Conservation (phyloP, 345 rosid species). For the Eucalyptus lansdowneana region DNA sequence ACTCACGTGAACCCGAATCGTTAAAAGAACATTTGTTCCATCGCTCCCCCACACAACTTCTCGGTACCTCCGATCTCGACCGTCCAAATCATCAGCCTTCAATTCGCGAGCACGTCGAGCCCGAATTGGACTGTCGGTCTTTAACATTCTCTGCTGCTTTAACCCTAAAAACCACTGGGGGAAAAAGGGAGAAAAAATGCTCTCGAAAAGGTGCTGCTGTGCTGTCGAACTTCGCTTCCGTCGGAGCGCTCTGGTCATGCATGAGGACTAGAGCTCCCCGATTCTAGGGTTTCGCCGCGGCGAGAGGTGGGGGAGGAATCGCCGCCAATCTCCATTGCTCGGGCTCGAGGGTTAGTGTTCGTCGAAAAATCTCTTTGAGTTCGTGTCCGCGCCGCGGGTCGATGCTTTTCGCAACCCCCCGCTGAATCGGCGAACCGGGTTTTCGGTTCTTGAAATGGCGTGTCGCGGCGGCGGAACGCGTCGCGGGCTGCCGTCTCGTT, state of each 20-base stretch:
- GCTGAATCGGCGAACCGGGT: neutral
- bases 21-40: neutral
- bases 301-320: neutral
- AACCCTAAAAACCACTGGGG: neutral
- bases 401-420: neutral
- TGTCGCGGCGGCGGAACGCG: neutral
- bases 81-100: neutral
- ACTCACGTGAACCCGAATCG: neutral
- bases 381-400: neutral
- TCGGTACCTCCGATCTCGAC: neutral
- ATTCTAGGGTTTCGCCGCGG: neutral
- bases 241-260: neutral
- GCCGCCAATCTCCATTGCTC: neutral
- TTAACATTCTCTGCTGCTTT: neutral
- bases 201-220: neutral
- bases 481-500: neutral
- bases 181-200: neutral
- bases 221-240: neutral
- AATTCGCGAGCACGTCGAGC: neutral
- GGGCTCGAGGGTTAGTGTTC: neutral
- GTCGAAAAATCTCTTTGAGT: neutral
- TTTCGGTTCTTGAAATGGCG: neutral
- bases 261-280: neutral
- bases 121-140: neutral
- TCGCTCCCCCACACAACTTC: neutral